Base-by-base conservation (phyloP, 1,284 basidiomycete genomes). In the Ustilago xerochloae region DNA sequence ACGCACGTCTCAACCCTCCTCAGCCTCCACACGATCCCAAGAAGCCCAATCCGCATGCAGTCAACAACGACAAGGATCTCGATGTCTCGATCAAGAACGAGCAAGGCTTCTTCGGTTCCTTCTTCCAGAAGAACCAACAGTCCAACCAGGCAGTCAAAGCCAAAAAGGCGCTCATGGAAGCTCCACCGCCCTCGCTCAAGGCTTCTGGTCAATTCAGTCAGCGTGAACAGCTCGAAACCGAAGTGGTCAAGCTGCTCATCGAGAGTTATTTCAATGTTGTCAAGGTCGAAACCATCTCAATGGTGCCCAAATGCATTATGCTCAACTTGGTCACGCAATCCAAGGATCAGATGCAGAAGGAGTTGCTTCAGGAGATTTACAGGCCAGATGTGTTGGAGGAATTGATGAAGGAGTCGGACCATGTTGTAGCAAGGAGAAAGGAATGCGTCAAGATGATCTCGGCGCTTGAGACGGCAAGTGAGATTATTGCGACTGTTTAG, bases 221-320 rank as follows among this genome's bases (percentile, higher is more conserved):
- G 80, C 89, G 97, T 63, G 97, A 99, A 87, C 90, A 91, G 48
- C 94, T 98, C 90, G 97, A 99, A 86, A 98, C 96, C 5, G 97
- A 99, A 83, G 95, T 99, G 67, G 99, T 99, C 90, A 99, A 85
- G 86, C 93, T 91, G 39, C 75, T 82, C 63, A 80, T 82, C 68
- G 73, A 68, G 57, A 79, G 73, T 26, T 73, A 82, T 71, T 83
- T 79, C 36, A 82, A 82, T 61, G 79, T 83, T 75, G 93, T 97
- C 70, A 98, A 99, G 88, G 92, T 95, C 57, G 95, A 97, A 85
- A 94, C 99, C 91, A 98, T 98, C 84, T 97, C 99, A 86, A 98
- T 98, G 94, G 93, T 99, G 9, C 97, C 97, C 18, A 87, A 87
- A 75, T 95, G 96, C 35, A 97, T 99, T 84, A 92, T 94, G 57